Base-by-base conservation (phyloP, 148 eudicot species). In the Hydrangea macrophylla region DNA sequence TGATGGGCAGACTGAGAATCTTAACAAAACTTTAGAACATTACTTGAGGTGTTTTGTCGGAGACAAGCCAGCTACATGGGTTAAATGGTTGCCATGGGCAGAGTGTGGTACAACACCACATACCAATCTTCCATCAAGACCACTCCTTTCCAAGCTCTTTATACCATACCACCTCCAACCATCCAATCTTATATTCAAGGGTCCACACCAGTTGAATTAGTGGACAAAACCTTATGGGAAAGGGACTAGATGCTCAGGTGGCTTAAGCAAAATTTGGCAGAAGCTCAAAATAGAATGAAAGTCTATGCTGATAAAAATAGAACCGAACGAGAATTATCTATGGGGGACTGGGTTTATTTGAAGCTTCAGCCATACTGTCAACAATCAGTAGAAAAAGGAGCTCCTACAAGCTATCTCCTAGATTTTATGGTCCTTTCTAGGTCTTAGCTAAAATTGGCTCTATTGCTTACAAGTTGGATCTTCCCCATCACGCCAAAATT, bases 81-180 rank as follows among this genome's bases (percentile, higher is more conserved):
- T n/a, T n/a, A n/a, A n/a, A n/a, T 72, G 55, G 25, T 20, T 72
- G 11, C 17, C 48, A 2, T 36, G 28, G 36, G 75, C 62, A 1
- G 69, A 72, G 25, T 71, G 26, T 33, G 33, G 23, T 63, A 62
- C 37, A 71, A 71, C 35, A 70, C 73, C 7, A 44, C n/a, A 27
- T 23, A 59, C 27, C 68, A 71, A n/a, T 17, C 54, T 20, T 11
- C 62, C 8, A 53, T 72, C 9, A 26, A 55, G 1, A 63, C 24
- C 53, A 22, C 75, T 2, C 75, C 62, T 0, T 63, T 62, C 18
- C 35, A 62, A 33, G 69, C 69, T 2, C 15, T 39, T 0, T 72
- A 72, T 40, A 67, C 69, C 2, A 20, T 44, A 1, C 33, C 36
- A 0, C 62, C 69, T 0, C 68, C 75, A 6, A 23, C 61, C 1